These are phyloP conservation scores for Pyrus pyrifolia DNA, from an alignment of 306 rosid genomes.

Conservation along the genomic window DNA sequence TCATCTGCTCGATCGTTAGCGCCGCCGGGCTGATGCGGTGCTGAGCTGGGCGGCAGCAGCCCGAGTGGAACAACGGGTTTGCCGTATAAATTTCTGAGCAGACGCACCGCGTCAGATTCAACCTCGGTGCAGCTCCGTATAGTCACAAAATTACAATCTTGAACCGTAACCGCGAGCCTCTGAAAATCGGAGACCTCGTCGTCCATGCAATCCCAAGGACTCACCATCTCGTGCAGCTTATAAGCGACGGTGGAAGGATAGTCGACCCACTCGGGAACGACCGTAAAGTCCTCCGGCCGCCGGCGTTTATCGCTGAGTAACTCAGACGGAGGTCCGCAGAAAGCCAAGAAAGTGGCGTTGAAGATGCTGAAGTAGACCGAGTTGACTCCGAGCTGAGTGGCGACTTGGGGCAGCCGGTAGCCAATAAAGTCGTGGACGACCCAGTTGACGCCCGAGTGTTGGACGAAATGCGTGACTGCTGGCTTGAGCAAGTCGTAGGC, in stretches of 20 bases:
- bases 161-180: not conserved
- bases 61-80: slow-evolving; percentile 27
- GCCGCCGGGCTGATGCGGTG: too few species aligned
- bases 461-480: not conserved
- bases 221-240: slow-evolving; percentile 7
- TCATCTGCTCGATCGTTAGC: not conserved
- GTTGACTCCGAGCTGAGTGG: not conserved
- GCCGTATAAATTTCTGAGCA: slow-evolving; percentile 1
- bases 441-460: slow-evolving; percentile 8
- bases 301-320: not conserved
- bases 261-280: slow-evolving; percentile 10
- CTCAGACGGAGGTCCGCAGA: not conserved
- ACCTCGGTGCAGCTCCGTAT: slow-evolving; percentile 6
- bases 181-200: slow-evolving; percentile 6
- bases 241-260: not conserved
- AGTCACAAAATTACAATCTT: not conserved
- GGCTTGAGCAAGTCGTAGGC: slow-evolving; percentile 19
- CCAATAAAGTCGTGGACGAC: slow-evolving; percentile 7
- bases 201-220: slow-evolving; percentile 16
- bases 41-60: not conserved
- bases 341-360: not conserved
- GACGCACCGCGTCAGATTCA: slow-evolving; percentile 3
- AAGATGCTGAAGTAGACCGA: not conserved
- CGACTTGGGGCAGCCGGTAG: slow-evolving; percentile 4
- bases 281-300: slow-evolving; percentile 18